Conservation (phyloP, 768 basidiomycete species). For the Tylopilus vinaceipallidus region DNA sequence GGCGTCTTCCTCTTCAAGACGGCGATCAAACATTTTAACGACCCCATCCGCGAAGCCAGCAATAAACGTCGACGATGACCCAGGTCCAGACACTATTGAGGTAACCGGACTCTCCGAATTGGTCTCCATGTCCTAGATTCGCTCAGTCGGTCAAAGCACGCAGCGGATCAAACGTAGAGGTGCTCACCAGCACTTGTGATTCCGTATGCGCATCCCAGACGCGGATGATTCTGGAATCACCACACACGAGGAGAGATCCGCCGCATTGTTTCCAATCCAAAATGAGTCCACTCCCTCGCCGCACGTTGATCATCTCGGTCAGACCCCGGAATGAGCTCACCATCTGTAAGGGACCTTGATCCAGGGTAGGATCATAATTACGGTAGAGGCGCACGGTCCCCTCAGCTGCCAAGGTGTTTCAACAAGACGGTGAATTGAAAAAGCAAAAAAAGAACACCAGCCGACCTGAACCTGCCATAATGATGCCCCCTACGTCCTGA, state of each 20-base stretch:
- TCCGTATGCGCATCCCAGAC: slow-evolving; percentile 97
- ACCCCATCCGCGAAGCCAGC: slow-evolving; percentile 92
- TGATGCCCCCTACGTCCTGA: slow-evolving; percentile 89
- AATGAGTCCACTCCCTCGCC: slow-evolving; percentile 81
- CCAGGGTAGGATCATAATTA: slow-evolving; percentile 77
- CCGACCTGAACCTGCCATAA: slow-evolving; percentile 84
- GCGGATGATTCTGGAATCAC: slow-evolving; percentile 85
- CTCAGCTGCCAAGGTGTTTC: slow-evolving; percentile 58
- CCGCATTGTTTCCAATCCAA: slow-evolving; percentile 92
- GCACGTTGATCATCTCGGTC: slow-evolving; percentile 68
- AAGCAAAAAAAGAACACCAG: slow-evolving; percentile 3
- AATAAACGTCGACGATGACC: slow-evolving; percentile 75
- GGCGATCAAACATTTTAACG: slow-evolving; percentile 87
- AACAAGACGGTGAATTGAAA: not conserved
- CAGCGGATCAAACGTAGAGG: not conserved
- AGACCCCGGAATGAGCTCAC: slow-evolving; percentile 92
- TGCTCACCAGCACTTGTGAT: slow-evolving; percentile 65
- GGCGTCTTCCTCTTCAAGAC: slow-evolving; percentile 80
- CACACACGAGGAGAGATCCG: slow-evolving; percentile 85
- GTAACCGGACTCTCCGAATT: slow-evolving; percentile 90
- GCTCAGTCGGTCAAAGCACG: not conserved
- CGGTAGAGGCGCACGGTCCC: slow-evolving; percentile 90
- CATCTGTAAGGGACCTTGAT: slow-evolving; percentile 80
- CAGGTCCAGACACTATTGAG: slow-evolving; percentile 73
- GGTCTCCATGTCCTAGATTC: slow-evolving; percentile 80